Evolutionary conservation across 805 yeast genomes (phyloP).

Genomic region (Cyberlindnera euphorbiiphila): DNA sequence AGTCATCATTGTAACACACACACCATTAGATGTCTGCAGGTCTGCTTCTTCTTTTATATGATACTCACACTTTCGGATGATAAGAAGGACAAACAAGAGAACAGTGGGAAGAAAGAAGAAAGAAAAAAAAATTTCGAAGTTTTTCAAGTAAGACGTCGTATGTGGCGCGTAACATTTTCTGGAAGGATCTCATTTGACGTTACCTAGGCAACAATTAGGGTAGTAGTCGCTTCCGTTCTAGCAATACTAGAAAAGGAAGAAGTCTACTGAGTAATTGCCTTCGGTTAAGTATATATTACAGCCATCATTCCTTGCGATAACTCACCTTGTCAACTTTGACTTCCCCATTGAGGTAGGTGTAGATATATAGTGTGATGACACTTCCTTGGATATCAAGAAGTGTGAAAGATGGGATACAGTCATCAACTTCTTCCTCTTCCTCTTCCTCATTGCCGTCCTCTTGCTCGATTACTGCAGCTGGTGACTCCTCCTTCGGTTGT

Average conservation of each 20-base stretch:
- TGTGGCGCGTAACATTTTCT: not conserved
- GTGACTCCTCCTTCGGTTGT: slow-evolving; percentile 30
- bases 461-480: too few species aligned
- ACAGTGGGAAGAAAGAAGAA: not conserved
- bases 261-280: too few species aligned
- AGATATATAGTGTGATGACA: slow-evolving; percentile 77
- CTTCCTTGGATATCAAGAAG: slow-evolving; percentile 80
- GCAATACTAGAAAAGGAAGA: too few species aligned
- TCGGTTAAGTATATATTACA: not conserved
- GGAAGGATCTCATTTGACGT: not conserved
- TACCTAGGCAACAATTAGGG: not conserved
- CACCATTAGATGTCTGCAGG: not conserved
- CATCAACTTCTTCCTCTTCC: slow-evolving; percentile 21
- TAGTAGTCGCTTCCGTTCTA: too few species aligned
- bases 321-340: slow-evolving; percentile 88
- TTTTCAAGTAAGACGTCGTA: not conserved
- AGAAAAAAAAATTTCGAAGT: not conserved
- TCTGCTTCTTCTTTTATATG: too few species aligned
- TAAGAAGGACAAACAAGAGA: not conserved
- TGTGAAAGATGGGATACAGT: slow-evolving; percentile 75
- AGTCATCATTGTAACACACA: slow-evolving; percentile 20
- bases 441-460: slow-evolving; percentile 29
- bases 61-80: too few species aligned
- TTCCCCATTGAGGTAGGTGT: slow-evolving; percentile 74
- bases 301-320: slow-evolving; percentile 44